Percentiles rank a stretch among this genome's conserved stretches.
Evolutionary conservation across 164 flowering plant genomes (phyloP).

Genomic region (Akebia trifoliata): DNA sequence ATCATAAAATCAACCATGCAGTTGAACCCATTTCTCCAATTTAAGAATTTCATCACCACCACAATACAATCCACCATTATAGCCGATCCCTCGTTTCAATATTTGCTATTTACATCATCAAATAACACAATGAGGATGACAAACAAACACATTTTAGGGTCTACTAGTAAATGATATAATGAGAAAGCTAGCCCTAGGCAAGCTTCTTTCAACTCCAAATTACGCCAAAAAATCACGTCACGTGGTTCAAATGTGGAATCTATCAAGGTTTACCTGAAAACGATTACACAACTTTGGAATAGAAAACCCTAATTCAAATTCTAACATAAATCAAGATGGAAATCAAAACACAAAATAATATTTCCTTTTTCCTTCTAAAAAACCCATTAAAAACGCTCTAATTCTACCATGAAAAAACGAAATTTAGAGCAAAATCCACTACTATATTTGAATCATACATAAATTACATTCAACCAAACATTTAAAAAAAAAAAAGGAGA

Average conservation of each 20-base stretch:
- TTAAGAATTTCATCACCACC: no score
- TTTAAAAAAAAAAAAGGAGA: neutral
- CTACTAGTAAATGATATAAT: neutral
- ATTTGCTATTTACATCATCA: conserved; percentile 8
- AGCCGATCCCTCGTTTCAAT: neutral
- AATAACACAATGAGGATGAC: neutral
- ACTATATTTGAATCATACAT: neutral
- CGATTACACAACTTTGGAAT: conserved; percentile 1
- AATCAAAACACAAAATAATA: neutral
- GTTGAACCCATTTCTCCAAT: neutral
- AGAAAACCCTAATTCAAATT: conserved; percentile 15
- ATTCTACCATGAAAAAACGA: neutral
- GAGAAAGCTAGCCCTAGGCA: no score
- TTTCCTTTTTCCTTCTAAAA: neutral
- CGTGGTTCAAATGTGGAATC: no score
- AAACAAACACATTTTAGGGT: conserved; percentile 1
- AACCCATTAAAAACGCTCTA: neutral
- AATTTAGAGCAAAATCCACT: neutral
- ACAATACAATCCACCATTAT: neutral
- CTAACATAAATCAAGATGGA: neutral
- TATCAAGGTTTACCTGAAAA: no score
- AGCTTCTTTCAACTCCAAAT: no score
- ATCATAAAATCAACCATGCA: neutral
- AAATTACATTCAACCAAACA: neutral
- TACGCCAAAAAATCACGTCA: no score